These are phyloP conservation scores for Tolypocladium inflatum DNA, from an alignment of 2,329 filamentous ascomycete species.

Conservation along the genomic window DNA sequence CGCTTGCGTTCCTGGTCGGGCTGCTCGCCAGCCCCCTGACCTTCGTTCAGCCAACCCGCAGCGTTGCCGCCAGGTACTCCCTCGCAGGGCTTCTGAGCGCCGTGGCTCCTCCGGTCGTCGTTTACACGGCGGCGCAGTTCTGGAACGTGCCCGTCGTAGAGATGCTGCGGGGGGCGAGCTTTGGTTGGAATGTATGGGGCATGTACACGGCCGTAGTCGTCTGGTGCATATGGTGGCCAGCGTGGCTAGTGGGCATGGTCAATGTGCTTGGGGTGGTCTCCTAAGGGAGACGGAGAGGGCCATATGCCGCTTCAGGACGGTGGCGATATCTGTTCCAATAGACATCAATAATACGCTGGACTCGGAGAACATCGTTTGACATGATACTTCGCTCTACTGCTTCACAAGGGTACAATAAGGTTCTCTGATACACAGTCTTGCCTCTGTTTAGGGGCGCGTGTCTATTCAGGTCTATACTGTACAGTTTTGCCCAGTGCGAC, in stretches of 20 bases:
- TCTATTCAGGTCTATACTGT: not conserved
- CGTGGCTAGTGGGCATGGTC: slow-evolving; percentile 63
- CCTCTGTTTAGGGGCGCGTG: not conserved
- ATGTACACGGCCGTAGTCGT: slow-evolving; percentile 82
- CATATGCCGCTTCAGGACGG: not conserved
- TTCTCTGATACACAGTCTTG: not conserved
- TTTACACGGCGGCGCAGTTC: slow-evolving; percentile 34
- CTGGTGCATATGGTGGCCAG: slow-evolving; percentile 96
- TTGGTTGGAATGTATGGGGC: slow-evolving; percentile 83
- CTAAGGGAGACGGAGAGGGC: slow-evolving; percentile 1
- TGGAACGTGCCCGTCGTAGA: slow-evolving; percentile 35
- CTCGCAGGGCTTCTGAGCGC: slow-evolving; percentile 45
- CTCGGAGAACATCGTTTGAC: not conserved
- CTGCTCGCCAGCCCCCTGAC: slow-evolving; percentile 68
- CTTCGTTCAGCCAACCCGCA: slow-evolving; percentile 51
- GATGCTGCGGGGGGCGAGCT: slow-evolving; percentile 63
- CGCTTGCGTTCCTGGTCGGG: slow-evolving; percentile 76
- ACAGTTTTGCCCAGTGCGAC: not conserved
- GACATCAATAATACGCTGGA: not conserved
- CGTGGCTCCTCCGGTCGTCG: slow-evolving; percentile 52
- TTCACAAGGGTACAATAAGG: not conserved
- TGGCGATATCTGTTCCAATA: not conserved
- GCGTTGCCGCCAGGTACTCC: slow-evolving; percentile 27
- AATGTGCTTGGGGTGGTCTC: slow-evolving; percentile 36
- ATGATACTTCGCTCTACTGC: not conserved